phyloP scores from a whole-genome alignment of 306 rosid genomes.

The Fragaria ananassa region DNA sequence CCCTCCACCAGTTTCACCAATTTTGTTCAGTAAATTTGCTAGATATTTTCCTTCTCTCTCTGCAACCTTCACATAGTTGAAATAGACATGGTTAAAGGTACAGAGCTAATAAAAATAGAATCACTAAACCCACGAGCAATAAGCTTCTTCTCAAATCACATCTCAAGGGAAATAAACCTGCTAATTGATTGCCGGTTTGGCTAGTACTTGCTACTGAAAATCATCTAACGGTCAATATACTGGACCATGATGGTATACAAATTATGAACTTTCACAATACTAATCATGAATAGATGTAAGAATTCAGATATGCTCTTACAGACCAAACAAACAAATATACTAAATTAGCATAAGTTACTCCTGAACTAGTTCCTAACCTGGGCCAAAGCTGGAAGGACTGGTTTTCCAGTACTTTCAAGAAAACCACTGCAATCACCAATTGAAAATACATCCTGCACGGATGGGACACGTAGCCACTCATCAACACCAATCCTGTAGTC shows the following conservation, averaged over 20 bases:
- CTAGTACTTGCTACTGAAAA: neutral
- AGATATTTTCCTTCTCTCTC: conserved; percentile 93
- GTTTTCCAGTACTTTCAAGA: conserved; percentile 87
- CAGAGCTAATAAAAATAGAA: neutral
- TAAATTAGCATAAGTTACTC: neutral
- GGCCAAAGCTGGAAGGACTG: conserved; percentile 85
- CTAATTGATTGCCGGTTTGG: neutral
- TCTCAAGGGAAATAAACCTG: neutral
- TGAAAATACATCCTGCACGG: conserved; percentile 68
- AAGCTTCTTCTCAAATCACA: neutral
- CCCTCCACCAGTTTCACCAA: conserved; percentile 74
- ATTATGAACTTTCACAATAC: neutral
- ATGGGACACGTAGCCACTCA: conserved; percentile 85
- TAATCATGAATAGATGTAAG: neutral
- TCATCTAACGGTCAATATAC: neutral
- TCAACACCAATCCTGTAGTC: conserved; percentile 82
- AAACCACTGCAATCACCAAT: conserved; percentile 95
- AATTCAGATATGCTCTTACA: neutral
- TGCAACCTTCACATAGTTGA: conserved; percentile 62
- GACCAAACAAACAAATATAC: neutral
- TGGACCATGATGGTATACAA: neutral
- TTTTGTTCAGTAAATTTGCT: conserved; percentile 56
- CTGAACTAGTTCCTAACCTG: conserved; percentile 41
- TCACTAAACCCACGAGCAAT: neutral
- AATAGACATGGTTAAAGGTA: conserved; percentile 7